These are phyloP conservation scores for Leccinum fuscescens DNA, from an alignment of 1,284 basidiomycete genomes.

Conservation along the genomic window DNA sequence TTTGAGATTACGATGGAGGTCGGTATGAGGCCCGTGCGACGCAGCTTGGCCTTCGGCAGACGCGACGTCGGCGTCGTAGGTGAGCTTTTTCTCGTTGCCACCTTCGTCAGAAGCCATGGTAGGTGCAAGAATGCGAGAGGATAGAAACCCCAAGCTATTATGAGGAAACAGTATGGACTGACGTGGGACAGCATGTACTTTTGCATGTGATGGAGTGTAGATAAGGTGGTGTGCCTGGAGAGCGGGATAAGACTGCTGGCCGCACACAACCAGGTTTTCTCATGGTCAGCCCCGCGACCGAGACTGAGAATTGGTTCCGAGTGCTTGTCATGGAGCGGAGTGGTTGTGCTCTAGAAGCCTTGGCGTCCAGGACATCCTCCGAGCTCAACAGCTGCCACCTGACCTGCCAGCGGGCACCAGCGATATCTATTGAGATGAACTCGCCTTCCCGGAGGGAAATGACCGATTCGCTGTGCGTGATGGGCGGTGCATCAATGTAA, in stretches of 20 bases:
- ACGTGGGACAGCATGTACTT: background rate
- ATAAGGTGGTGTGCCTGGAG: background rate
- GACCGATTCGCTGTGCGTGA: background rate
- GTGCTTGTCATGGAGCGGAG: background rate
- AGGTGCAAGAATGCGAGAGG: background rate
- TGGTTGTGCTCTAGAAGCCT: background rate
- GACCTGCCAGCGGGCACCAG: background rate
- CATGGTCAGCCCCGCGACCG: background rate
- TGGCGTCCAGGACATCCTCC: too few species aligned
- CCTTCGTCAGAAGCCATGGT: conserved; percentile 18
- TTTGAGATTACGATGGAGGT: conserved; percentile 27
- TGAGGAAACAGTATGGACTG: background rate
- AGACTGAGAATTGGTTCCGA: background rate
- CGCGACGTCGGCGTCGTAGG: conserved; percentile 3
- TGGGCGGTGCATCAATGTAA: too few species aligned
- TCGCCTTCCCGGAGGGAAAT: background rate
- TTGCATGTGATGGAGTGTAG: background rate
- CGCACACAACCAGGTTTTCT: background rate
- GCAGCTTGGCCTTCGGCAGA: conserved; percentile 11
- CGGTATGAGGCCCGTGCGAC: conserved; percentile 1
- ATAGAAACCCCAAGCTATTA: background rate
- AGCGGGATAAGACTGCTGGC: background rate
- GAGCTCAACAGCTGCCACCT: background rate
- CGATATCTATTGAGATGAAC: background rate
- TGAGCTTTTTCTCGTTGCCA: background rate